These are phyloP conservation scores for Solanum hybrid DNA, from an alignment of 305 asterid genomes.

Conservation along the genomic window DNA sequence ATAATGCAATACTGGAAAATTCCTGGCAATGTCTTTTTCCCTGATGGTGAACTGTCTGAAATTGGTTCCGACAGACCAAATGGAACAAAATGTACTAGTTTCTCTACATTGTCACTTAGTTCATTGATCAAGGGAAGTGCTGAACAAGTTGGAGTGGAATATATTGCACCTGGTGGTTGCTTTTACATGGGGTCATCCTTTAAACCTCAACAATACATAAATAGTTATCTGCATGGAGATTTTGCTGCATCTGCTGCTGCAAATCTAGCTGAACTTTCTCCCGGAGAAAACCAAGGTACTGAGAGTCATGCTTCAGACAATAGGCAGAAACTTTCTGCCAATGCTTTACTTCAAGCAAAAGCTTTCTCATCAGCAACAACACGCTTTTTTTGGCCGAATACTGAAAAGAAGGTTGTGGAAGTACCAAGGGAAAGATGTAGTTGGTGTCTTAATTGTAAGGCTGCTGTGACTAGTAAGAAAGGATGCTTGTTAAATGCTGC, in stretches of 20 bases:
- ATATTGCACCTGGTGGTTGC: slow-evolving; percentile 19
- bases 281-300: slow-evolving; percentile 48
- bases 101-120: slow-evolving; percentile 2
- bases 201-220: slow-evolving; percentile 49
- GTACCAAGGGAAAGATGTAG: slow-evolving; percentile 94
- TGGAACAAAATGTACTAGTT: slow-evolving; percentile 10
- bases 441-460: slow-evolving; percentile 90
- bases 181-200: slow-evolving; percentile 68
- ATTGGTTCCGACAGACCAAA: slow-evolving; percentile 16
- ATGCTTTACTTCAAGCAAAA: slow-evolving; percentile 59
- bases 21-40: slow-evolving; percentile 25
- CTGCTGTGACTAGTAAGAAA: slow-evolving; percentile 63
- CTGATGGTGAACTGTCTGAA: slow-evolving; percentile 23
- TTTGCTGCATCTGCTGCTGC: slow-evolving; percentile 95
- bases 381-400: slow-evolving; percentile 87
- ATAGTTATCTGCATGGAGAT: slow-evolving; percentile 78
- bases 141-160: slow-evolving; percentile 6
- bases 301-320: slow-evolving; percentile 40
- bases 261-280: slow-evolving; percentile 57
- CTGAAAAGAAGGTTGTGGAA: slow-evolving; percentile 73
- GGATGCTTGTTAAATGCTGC: slow-evolving; percentile 94
- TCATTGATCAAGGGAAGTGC: slow-evolving; percentile 26
- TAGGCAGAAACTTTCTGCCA: slow-evolving; percentile 48
- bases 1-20: slow-evolving; percentile 64
- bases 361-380: slow-evolving; percentile 69